A percentile compares a stretch with the other conserved stretches of the same genome.
These are phyloP conservation scores for Penicillium canescens DNA, from an alignment of 495 filamentous ascomycete species.

Conservation along the genomic window DNA sequence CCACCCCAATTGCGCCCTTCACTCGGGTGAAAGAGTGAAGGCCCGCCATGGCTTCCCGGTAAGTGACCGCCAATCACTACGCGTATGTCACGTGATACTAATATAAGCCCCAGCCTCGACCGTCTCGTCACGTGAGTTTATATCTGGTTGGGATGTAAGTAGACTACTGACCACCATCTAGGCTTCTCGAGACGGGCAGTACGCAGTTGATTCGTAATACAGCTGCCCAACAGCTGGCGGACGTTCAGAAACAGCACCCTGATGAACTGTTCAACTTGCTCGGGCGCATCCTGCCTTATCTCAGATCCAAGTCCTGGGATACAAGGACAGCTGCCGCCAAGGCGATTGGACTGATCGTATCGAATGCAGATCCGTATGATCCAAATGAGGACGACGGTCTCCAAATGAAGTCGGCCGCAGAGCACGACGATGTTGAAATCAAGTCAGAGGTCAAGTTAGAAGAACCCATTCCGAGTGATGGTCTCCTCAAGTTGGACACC, in stretches of 20 bases:
- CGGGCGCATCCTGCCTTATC: constrained; percentile 91
- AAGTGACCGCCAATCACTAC: constrained; percentile 37
- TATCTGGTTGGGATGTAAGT: constrained; percentile 4
- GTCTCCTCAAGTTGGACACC: constrained; percentile 67
- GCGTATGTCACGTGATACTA: constrained; percentile 38
- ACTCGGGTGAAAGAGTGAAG: constrained; percentile 31
- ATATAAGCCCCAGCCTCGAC: constrained; percentile 64
- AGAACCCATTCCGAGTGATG: constrained; percentile 31
- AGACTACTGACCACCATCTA: constrained; percentile 42
- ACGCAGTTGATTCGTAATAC: constrained; percentile 93
- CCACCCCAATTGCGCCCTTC: constrained; percentile 23
- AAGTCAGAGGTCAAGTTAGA: constrained; percentile 46
- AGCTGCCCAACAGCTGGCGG: constrained; percentile 91
- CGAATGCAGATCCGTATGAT: constrained; percentile 84
- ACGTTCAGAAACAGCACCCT: constrained; percentile 96
- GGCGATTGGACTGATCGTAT: constrained; percentile 87
- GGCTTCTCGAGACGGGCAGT: constrained; percentile 93
- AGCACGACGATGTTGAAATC: constrained; percentile 46
- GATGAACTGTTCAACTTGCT: constrained; percentile 96
- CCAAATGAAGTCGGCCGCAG: constrained; percentile 53
- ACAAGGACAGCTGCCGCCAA: constrained; percentile 88
- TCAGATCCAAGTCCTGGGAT: constrained; percentile 93
- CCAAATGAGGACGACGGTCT: constrained; percentile 71
- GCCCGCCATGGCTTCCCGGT: constrained; percentile 56
- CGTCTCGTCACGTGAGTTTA: constrained; percentile 86